Base-by-base conservation (phyloP, 2,329 filamentous ascomycete species). In the Colletotrichum salicis region DNA sequence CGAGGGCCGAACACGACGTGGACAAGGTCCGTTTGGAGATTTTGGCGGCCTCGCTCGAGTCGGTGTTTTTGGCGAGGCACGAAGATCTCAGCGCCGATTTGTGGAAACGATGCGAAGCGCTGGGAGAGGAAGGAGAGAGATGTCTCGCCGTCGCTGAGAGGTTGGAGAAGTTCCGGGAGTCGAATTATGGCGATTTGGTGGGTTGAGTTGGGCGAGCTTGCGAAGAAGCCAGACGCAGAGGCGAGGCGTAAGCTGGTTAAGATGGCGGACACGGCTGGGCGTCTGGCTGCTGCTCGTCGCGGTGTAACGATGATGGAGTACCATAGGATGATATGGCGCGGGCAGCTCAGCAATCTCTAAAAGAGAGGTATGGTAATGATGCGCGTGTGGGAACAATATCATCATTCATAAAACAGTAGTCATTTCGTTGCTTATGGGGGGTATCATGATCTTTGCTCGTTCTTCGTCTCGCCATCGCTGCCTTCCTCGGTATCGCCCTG, bases 391-490 rank as follows among this genome's bases (percentile, higher is more conserved):
- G 27, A 41, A 59, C 4, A 27, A 51, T 19, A 22, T 45, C 52
- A 37, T 55, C 37, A 59, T 68, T 31, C 45, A 13, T 62, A 48
- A 11, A 33, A 35, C 29, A 45, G 2, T 58, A 33, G 29, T 55
- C 22, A 48, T 54, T 29, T 48, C 41, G 41, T 22, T 35, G 45
- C 24, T 41, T 29, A 29, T 29, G 37, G 37, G 37, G 37, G 69
- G 61, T 67, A 68, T 71, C 67, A 19, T 78, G 75, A 13, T 75
- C 78, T 71, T 22, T 79, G 74, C 2, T 78, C 77, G 61, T 73
- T 74, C 62, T 73, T 76, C 54, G 74, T 77, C 51, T 79, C 76
- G n/a, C 74, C 76, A 35, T 78, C 77, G 24, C 63, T 74, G 72
- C 45, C 76, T 3, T 29, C 76, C 57, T 74, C 75, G 33, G 60